Conservation (phyloP, 176 grass and related monocot species). For the Secale cereale region DNA sequence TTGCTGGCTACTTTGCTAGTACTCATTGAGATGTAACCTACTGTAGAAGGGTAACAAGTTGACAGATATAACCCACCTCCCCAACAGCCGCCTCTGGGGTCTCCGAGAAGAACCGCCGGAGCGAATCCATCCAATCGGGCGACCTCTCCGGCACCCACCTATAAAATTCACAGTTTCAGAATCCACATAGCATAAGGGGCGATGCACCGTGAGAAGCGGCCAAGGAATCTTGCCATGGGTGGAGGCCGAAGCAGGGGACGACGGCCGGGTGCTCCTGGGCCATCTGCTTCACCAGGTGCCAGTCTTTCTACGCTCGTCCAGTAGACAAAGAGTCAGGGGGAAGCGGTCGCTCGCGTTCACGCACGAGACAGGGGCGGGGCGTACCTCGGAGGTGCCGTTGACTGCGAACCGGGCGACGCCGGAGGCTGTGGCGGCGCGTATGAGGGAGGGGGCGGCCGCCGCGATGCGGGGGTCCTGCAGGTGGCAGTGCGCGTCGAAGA, state of each 20-base stretch:
- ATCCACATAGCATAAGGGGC: background rate
- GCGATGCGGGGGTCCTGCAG: constrained; percentile 72
- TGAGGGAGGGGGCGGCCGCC: constrained; percentile 46
- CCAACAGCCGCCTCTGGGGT: constrained; percentile 68
- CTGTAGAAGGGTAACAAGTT: background rate
- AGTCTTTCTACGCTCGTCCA: constrained; percentile 50
- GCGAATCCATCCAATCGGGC: constrained; percentile 60
- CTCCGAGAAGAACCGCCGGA: constrained; percentile 53
- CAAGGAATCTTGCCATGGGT: constrained; percentile 54
- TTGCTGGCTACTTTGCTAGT: background rate
- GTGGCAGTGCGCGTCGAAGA: constrained; percentile 94
- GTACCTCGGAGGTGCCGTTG: constrained; percentile 76
- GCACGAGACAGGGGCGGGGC: background rate
- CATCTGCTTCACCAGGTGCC: constrained; percentile 80
- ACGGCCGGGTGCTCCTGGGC: constrained; percentile 59
- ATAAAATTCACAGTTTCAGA: background rate
- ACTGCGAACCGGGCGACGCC: constrained; percentile 68
- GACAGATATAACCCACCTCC: constrained; percentile 45
- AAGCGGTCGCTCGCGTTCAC: background rate
- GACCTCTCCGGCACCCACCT: constrained; percentile 82
- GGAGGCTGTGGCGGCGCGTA: constrained; percentile 53
- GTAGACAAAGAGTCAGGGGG: background rate
- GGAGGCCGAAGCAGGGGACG: constrained; percentile 82
- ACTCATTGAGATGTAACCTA: background rate
- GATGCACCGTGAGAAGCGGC: background rate